phyloP scores from a whole-genome alignment of 2,329 filamentous ascomycete genomes.

The Ramularia collo-cygni region DNA sequence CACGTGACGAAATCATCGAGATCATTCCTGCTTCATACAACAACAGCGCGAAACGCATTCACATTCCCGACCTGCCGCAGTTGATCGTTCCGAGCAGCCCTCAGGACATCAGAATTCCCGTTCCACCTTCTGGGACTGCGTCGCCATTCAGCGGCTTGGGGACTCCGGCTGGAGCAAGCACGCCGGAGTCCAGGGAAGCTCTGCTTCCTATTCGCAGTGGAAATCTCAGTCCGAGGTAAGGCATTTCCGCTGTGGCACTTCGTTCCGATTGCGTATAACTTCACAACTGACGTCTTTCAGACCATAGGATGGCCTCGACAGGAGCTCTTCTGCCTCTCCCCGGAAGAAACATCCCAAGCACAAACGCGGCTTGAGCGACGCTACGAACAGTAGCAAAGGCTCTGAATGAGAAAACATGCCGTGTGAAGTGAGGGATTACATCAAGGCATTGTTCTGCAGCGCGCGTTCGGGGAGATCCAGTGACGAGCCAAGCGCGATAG shows the following conservation, averaged over 20 bases:
- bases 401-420: no score
- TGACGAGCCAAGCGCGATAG: no score
- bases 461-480: no score
- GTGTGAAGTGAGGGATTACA: no score
- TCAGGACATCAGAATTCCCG: conserved; percentile 72
- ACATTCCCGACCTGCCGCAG: conserved; percentile 63
- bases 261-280: no score
- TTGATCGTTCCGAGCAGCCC: conserved; percentile 69
- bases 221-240: conserved; percentile 1
- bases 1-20: conserved; percentile 96
- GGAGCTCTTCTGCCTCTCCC: neutral
- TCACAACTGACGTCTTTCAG: neutral
- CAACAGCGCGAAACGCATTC: conserved; percentile 86
- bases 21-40: conserved; percentile 97
- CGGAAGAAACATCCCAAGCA: neutral
- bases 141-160: conserved; percentile 38
- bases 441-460: no score
- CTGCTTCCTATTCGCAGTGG: neutral
- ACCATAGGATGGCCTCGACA: neutral
- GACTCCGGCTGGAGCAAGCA: conserved; percentile 22
- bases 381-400: neutral
- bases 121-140: conserved; percentile 42
- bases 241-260: neutral
- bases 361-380: neutral
- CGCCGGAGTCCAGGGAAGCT: neutral